phyloP scores from a whole-genome alignment of 805 yeast genomes.

The Nakazawaea sp. region DNA sequence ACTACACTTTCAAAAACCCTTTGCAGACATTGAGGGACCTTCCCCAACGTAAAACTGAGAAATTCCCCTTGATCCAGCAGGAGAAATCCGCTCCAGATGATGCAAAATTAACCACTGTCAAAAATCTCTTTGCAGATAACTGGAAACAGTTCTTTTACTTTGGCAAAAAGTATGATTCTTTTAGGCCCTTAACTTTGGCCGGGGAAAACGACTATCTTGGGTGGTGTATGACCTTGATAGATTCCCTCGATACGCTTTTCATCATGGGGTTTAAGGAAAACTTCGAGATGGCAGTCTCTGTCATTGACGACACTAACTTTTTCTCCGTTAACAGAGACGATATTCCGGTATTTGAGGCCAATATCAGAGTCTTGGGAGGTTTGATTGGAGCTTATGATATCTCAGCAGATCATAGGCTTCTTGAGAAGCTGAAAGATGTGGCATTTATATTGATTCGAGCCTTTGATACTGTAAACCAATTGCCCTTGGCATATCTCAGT shows the following conservation, averaged over 20 bases:
- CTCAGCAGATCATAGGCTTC: conserved; percentile 26
- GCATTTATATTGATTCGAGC: conserved; percentile 45
- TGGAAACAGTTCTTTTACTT: conserved; percentile 10
- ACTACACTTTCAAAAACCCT: conserved; percentile 2
- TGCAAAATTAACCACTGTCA: not conserved
- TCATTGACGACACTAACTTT: conserved; percentile 27
- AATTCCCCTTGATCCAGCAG: conserved; percentile 3
- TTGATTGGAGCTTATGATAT: conserved; percentile 60
- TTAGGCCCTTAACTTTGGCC: conserved; percentile 6
- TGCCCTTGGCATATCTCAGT: conserved; percentile 40
- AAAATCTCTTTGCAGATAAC: conserved; percentile 6
- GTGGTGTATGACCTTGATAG: conserved; percentile 63
- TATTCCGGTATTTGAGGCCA: conserved; percentile 80
- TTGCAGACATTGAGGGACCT: not conserved
- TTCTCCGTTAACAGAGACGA: conserved; percentile 59
- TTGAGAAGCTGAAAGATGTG: conserved; percentile 34
- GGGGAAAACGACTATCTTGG: conserved; percentile 8
- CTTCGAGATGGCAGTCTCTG: conserved; percentile 38
- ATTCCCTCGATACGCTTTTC: conserved; percentile 72
- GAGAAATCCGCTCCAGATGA: not conserved
- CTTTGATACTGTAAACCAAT: conserved; percentile 51
- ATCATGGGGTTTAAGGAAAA: conserved; percentile 57
- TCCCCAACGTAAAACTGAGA: not conserved
- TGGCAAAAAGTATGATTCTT: conserved; percentile 7
- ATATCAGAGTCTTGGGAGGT: conserved; percentile 80